Evolutionary conservation across 2,329 filamentous ascomycete genomes (phyloP).

Genomic region (Colletotrichum sublineola): DNA sequence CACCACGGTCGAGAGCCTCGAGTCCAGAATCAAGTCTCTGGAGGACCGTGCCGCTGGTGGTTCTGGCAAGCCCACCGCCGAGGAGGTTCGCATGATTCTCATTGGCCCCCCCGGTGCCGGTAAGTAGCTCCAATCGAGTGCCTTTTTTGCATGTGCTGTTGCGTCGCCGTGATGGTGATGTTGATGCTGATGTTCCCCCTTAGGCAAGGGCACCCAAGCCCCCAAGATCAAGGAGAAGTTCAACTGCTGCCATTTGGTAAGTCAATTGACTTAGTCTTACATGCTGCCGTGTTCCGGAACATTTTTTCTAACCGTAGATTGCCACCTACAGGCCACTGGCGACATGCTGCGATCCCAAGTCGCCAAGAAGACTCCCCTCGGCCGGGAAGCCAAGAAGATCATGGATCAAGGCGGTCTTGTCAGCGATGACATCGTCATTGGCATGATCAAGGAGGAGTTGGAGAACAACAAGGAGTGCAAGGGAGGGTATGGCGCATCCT

Average conservation of each 20-base stretch:
- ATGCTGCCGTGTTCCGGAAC: not conserved
- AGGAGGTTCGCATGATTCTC: slow-evolving; percentile 93
- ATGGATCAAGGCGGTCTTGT: slow-evolving; percentile 99
- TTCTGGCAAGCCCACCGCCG: slow-evolving; percentile 62
- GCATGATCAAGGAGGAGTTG: slow-evolving; percentile 99
- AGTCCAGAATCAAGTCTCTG: slow-evolving; percentile 87
- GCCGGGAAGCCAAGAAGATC: slow-evolving; percentile 99
- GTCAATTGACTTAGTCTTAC: slow-evolving; percentile 52
- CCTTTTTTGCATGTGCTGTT: slow-evolving; percentile 19
- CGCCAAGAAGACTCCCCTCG: slow-evolving; percentile 94
- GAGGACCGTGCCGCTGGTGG: slow-evolving; percentile 78
- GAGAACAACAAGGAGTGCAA: slow-evolving; percentile 95
- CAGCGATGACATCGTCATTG: slow-evolving; percentile 98
- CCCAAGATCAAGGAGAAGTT: slow-evolving; percentile 99
- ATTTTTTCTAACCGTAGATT: slow-evolving; percentile 38
- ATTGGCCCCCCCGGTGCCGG: slow-evolving; percentile 98
- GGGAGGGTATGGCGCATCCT: slow-evolving; percentile 78
- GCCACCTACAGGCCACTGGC: slow-evolving; percentile 81
- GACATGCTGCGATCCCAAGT: slow-evolving; percentile 99
- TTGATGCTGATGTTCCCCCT: slow-evolving; percentile 28
- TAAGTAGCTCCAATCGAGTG: slow-evolving; percentile 62
- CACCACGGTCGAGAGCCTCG: slow-evolving; percentile 84
- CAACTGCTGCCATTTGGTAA: slow-evolving; percentile 95
- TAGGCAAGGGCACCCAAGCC: slow-evolving; percentile 98
- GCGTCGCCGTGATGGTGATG: slow-evolving; percentile 18